phyloP scores from a whole-genome alignment of 2,329 filamentous ascomycete species.

The Metarhizium humberi region DNA sequence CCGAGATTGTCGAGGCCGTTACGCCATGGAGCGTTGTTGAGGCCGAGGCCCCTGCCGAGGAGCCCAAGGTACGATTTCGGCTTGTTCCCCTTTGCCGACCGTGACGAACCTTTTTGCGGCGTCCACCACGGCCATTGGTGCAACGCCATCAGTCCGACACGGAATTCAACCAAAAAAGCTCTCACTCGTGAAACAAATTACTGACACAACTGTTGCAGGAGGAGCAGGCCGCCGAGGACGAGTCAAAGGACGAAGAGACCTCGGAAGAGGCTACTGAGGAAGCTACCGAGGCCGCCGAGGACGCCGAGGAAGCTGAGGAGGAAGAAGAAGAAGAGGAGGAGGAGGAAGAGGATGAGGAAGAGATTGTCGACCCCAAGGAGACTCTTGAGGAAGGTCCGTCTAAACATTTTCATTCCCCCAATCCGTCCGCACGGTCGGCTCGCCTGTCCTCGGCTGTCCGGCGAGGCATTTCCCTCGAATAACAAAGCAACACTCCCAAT shows the following conservation, averaged over 20 bases:
- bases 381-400: conserved; percentile 81
- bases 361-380: conserved; percentile 81
- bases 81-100: neutral
- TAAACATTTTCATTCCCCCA: neutral
- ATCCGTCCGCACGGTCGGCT: neutral
- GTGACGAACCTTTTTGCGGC: neutral
- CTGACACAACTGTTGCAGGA: conserved; percentile 14
- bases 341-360: conserved; percentile 70
- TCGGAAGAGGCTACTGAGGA: conserved; percentile 17
- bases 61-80: conserved; percentile 40
- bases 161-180: neutral
- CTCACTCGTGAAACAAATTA: neutral
- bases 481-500: neutral
- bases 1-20: conserved; percentile 55
- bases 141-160: neutral
- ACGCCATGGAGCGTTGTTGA: conserved; percentile 56
- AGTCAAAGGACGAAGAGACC: conserved; percentile 38
- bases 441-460: conserved; percentile 1
- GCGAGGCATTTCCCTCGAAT: neutral
- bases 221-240: conserved; percentile 35
- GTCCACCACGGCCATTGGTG: neutral
- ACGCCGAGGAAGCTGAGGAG: conserved; percentile 40
- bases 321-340: conserved; percentile 56
- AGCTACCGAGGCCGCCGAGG: conserved; percentile 29
- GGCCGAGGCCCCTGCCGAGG: conserved; percentile 59